Evolutionary conservation across 2,329 filamentous ascomycete genomes (phyloP), one percentile per base, ranked within the genome.

Genomic region (Neonectria punicea): DNA sequence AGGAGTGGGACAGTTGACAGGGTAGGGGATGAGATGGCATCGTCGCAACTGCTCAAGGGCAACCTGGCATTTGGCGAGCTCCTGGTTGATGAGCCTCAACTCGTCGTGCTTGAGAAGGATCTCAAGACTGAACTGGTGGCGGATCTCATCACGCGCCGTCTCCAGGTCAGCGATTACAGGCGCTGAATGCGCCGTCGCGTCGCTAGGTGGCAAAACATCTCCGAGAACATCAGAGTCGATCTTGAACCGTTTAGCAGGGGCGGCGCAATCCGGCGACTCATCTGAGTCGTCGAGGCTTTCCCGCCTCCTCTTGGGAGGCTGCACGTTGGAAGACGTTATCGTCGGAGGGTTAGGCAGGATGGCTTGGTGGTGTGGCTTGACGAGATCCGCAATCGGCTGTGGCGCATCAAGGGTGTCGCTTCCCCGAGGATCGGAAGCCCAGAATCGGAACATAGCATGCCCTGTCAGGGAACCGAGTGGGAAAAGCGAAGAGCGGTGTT

Each of bases 81-180:
- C 96, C 80, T 97, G 94, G 77, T 98, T 93, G 79, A 98, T 97
- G 71, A 97, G 85, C 62, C 94, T 93, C 65, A 98, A 83, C 82
- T 99, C 96, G 75, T 96, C 90, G 80, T 99, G 96, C 84, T 98
- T 98, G 77, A 97, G 83, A 68, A 98, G 83, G 58, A 98, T 94
- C 82, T 98, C 94, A 70, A 96, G 88, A 75, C 94, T 93, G 79
- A 98, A 91, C 80, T 98, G 92, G 67, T 93, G 90, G 76, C 94
- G 91, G 76, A 98, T 92, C 39, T 87, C 86, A 72, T 94, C 90
- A 76, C 89, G 89, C 68, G 91, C 86, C 63, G 82, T 83, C 41
- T 90, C 82, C 72, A 86, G 67, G 69, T 81, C 75, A 67, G 74
- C 65, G 47, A 72, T 56, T 66, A 61, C 50, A 53, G 51, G 58